Evolutionary conservation across 805 yeast species (phyloP).

Genomic region (Kurtzmaniella fragi): DNA sequence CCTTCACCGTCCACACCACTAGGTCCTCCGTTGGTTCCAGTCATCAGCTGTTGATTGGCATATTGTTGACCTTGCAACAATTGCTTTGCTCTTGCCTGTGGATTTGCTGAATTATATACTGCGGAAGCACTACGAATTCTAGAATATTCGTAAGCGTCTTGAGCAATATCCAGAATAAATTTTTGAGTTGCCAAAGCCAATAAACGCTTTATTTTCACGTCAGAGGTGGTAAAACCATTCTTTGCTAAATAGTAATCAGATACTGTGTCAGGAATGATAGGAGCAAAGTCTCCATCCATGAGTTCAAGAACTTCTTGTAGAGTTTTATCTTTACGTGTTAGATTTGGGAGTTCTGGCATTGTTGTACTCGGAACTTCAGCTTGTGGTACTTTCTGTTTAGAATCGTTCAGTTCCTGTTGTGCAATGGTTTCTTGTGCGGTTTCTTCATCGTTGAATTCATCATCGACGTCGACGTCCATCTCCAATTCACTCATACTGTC

Average conservation of each 20-base stretch:
- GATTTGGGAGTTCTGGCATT: constrained; percentile 56
- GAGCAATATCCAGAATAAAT: constrained; percentile 88
- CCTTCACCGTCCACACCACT: constrained; percentile 25
- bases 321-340: constrained; percentile 74
- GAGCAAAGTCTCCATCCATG: constrained; percentile 88
- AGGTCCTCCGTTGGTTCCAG: constrained; percentile 25
- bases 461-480: constrained; percentile 15
- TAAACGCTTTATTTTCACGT: constrained; percentile 67
- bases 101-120: constrained; percentile 79
- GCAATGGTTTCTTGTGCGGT: neutral
- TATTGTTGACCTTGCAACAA: constrained; percentile 61
- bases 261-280: constrained; percentile 94
- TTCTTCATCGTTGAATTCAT: constrained; percentile 18
- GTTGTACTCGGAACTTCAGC: constrained; percentile 3
- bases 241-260: constrained; percentile 86
- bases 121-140: constrained; percentile 85
- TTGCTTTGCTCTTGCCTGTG: constrained; percentile 80
- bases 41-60: constrained; percentile 34
- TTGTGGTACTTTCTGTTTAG: constrained; percentile 4
- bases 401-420: neutral
- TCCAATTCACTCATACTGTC: constrained; percentile 9
- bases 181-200: constrained; percentile 95
- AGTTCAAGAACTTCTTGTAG: constrained; percentile 77
- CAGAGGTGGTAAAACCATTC: constrained; percentile 80
- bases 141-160: constrained; percentile 94